These are phyloP conservation scores for Malassezia restricta DNA, from an alignment of 1,284 basidiomycete genomes.

Conservation along the genomic window DNA sequence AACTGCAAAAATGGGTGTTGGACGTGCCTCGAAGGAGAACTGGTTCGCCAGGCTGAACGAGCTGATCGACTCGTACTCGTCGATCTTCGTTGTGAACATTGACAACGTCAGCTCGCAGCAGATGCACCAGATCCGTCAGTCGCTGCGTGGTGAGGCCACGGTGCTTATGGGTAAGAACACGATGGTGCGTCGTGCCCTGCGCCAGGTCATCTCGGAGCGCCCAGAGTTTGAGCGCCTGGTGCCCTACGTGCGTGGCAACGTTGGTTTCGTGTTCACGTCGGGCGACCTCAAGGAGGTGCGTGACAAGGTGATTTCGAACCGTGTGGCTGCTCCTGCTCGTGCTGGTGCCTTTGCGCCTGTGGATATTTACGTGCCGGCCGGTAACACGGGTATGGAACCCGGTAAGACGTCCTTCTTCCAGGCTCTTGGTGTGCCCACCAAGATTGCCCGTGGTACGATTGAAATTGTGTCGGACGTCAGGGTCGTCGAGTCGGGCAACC, in stretches of 20 bases:
- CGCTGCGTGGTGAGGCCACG: conserved; percentile 85
- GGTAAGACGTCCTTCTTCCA: conserved; percentile 73
- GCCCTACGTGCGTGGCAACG: conserved; percentile 90
- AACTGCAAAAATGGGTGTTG: conserved; percentile 63
- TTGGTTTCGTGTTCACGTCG: conserved; percentile 96
- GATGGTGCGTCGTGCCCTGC: conserved; percentile 96
- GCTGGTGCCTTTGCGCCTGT: conserved; percentile 88
- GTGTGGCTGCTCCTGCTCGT: conserved; percentile 94
- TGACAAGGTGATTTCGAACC: conserved; percentile 83
- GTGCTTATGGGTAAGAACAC: conserved; percentile 99
- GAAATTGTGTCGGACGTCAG: conserved; percentile 97
- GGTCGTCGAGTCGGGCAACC: conserved; percentile 79
- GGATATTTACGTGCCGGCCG: conserved; percentile 81
- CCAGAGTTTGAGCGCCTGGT: conserved; percentile 93
- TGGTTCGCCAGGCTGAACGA: conserved; percentile 94
- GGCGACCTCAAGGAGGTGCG: conserved; percentile 88
- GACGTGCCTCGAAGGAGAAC: conserved; percentile 74
- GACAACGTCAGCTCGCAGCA: conserved; percentile 99
- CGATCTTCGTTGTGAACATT: conserved; percentile 97
- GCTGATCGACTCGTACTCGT: conserved; percentile 76
- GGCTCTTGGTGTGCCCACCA: conserved; percentile 97
- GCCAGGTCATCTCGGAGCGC: conserved; percentile 72
- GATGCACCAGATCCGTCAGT: conserved; percentile 92
- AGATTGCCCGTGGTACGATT: conserved; percentile 99
- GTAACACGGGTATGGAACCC: conserved; percentile 99